Evolutionary conservation across 805 yeast genomes (phyloP).

Genomic region (Saturnispora halmiae): DNA sequence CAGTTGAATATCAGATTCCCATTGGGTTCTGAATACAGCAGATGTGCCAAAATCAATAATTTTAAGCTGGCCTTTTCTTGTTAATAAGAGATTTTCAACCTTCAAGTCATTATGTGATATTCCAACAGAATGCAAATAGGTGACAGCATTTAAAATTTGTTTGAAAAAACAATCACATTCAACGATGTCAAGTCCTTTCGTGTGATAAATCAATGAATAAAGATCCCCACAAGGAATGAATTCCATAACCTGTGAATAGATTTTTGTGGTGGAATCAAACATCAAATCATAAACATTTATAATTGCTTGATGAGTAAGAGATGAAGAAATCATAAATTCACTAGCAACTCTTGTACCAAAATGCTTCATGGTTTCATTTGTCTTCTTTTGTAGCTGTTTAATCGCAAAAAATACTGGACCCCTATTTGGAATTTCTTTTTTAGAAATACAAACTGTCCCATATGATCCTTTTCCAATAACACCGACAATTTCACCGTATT

Average conservation of each 20-base stretch:
- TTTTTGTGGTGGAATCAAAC: slow-evolving; percentile 59
- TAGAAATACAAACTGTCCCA: slow-evolving; percentile 38
- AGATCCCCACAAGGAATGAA: slow-evolving; percentile 85
- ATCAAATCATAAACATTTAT: slow-evolving; percentile 72
- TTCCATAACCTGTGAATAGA: slow-evolving; percentile 89
- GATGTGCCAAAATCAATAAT: slow-evolving; percentile 87
- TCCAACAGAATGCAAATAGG: slow-evolving; percentile 83
- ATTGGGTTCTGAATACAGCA: slow-evolving; percentile 81
- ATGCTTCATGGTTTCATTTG: slow-evolving; percentile 46
- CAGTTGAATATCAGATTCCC: slow-evolving; percentile 68
- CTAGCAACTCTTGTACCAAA: slow-evolving; percentile 72
- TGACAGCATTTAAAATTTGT: slow-evolving; percentile 73
- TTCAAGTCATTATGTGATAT: slow-evolving; percentile 91
- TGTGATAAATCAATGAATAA: slow-evolving; percentile 47
- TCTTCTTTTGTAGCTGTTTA: slow-evolving; percentile 60
- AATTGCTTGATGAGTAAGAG: slow-evolving; percentile 66
- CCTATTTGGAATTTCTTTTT: slow-evolving; percentile 34
- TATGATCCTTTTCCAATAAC: slow-evolving; percentile 40
- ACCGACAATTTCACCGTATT: slow-evolving; percentile 45
- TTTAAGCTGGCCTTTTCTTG: slow-evolving; percentile 55
- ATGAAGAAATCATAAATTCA: slow-evolving; percentile 81
- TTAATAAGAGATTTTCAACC: slow-evolving; percentile 74
- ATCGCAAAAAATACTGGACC: slow-evolving; percentile 55
- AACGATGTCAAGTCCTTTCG: slow-evolving; percentile 43
- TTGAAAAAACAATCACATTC: slow-evolving; percentile 89